Evolutionary conservation across 208 protist species (phyloP).

Genomic region (Wallacemonas sp.): DNA sequence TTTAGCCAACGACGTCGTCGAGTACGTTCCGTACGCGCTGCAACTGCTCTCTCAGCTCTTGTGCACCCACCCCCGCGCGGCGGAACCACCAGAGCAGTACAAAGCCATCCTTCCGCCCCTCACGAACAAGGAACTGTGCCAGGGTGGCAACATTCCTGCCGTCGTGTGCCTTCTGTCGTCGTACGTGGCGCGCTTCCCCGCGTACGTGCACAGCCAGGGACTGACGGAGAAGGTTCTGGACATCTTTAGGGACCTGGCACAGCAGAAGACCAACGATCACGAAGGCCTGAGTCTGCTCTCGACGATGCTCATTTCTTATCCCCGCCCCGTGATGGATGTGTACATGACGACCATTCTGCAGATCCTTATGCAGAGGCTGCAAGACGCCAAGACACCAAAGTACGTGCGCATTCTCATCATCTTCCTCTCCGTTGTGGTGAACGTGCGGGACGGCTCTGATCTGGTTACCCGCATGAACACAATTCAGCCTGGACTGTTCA

Average conservation of each 20-base stretch:
- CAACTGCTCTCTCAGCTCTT: conserved; percentile 96
- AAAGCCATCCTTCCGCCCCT: conserved; percentile 63
- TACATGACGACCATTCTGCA: conserved; percentile 66
- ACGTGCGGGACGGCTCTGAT: conserved; percentile 58
- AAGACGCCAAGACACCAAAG: conserved; percentile 78
- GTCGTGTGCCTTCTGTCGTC: conserved; percentile 72
- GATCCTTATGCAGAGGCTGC: conserved; percentile 73
- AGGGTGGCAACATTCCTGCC: conserved; percentile 77
- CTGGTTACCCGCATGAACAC: conserved; percentile 61
- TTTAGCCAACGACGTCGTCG: conserved; percentile 89
- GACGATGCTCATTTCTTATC: conserved; percentile 76
- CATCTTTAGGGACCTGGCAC: conserved; percentile 68
- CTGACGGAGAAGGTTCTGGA: conserved; percentile 65
- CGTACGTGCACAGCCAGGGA: conserved; percentile 57
- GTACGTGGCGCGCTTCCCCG: conserved; percentile 76
- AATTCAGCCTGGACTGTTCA: conserved; percentile 80
- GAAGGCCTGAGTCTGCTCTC: conserved; percentile 89
- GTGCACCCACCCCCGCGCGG: conserved; percentile 51
- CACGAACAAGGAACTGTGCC: conserved; percentile 64
- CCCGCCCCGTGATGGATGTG: conserved; percentile 49
- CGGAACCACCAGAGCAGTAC: conserved; percentile 57
- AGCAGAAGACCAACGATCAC: conserved; percentile 89
- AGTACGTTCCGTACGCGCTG: conserved; percentile 97
- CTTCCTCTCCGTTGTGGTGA: conserved; percentile 81
- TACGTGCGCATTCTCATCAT: conserved; percentile 89